Base-by-base conservation (phyloP, 148 eudicot genomes). In the Chenopodium album region DNA sequence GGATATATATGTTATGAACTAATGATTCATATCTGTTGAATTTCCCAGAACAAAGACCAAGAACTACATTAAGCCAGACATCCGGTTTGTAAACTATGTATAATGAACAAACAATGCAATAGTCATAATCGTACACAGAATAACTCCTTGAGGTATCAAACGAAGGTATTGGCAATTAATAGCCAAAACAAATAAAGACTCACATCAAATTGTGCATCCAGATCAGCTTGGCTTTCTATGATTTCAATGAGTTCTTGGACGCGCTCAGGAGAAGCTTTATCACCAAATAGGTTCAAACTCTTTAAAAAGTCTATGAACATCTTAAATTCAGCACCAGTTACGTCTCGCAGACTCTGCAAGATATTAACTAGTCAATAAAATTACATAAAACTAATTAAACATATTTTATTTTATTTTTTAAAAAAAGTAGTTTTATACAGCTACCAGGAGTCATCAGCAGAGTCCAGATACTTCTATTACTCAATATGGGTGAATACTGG, bases 221-320 rank as follows among this genome's bases (percentile, higher is more conserved):
- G 86, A 90, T 96, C 99, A 77, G 99, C 99, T 92, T 96, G 99
- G 76, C 94, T 87, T 84, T 93, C 98, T 81, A 92, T 91, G 67
- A 92, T 94, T 85, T 88, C 94, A 75, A 89, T 88, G 54, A 96
- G 92, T 79, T 96, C 99, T 85, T 92, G 98, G 50, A 96, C 83
- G 50, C 97, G 94, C 84, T 94, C 95, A 59, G 89, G 87, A 73
- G 97, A 94, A 76, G 98, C 95, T 86, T 89, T 91, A 78, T 91
- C 95, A 66, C 99, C 98, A 89, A 96, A 96, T 76, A 91, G 82
- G 86, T 72, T 91, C 87, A 96, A 87, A 89, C 93, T 92, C 78
- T 87, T 92, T 23, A 96, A 88, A 83, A 96, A 96, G 85, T 96
- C 94, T 85, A 93, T 92, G 66, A 96, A 96, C 99, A 96, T 93